Evolutionary conservation across 176 grass and related monocot genomes (phyloP), one percentile per base, ranked within the genome.

Genomic region (Triticum turgidum): DNA sequence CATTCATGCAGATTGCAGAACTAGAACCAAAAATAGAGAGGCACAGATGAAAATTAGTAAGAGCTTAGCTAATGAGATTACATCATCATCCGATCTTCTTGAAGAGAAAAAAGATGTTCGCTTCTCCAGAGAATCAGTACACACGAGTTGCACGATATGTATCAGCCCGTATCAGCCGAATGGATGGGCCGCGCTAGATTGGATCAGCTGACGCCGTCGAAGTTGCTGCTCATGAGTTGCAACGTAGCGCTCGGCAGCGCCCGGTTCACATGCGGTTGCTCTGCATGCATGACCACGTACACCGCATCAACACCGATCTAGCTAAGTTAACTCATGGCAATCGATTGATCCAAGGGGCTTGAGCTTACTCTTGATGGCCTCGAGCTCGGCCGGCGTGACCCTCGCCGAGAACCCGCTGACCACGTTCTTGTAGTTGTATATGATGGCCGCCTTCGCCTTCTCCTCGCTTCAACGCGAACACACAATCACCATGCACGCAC

Each of bases 341-440:
- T 59, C 54, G 21, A 59, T 59, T 8, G 18, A 21, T 59, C 54
- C 0, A 59, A 7, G 12, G 51, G 18, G 54, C 54, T 20, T 32
- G 12, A 30, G 25, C 89, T 88, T 85, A 97, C 95, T 93, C 70
- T 87, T 83, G 67, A 98, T 59, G 11, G 82, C 78, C 17, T 98
- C 89, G 6, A 94, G 83, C 87, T 98, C 85, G 27, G 87, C 30
- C 11, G 89, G 90, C 74, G 95, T 98, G 20, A 98, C 76, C 71
- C 88, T 95, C 45, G 95, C 95, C 20, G 95, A 86, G 88, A 98
- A 98, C 11, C 95, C 95, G 52, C 93, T 91, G 22, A 92, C 18
- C 6, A 92, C 92, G 29, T 94, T 86, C 80, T 17, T 90, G 88
- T 95, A 98, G 83, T 95, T 89, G 82, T 98, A 98, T 61, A 98